Conservation (phyloP, 2,329 filamentous ascomycete species). For the Colletotrichum sp. region DNA sequence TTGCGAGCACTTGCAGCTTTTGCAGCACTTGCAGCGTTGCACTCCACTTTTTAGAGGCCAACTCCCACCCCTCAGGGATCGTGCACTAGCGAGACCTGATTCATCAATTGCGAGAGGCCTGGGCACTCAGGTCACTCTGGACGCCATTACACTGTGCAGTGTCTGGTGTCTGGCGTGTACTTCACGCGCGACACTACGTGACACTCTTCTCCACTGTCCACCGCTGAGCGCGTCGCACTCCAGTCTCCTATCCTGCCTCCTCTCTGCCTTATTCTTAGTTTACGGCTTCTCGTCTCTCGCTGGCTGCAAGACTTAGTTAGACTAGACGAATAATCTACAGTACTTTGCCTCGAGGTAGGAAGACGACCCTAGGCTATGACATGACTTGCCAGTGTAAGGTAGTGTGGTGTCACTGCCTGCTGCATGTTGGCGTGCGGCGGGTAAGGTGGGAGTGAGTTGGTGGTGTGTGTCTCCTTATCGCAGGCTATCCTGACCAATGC, state of each 20-base stretch:
- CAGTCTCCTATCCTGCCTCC: neutral
- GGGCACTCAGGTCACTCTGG: neutral
- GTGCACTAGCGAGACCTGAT: conserved; percentile 8
- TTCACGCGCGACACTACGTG: neutral
- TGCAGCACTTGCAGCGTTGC: neutral
- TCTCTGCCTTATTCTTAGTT: neutral
- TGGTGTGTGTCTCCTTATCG: neutral
- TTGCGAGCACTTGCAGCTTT: neutral
- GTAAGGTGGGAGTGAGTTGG: neutral
- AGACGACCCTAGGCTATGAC: neutral
- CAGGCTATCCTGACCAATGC: neutral
- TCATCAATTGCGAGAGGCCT: conserved; percentile 10
- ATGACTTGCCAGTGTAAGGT: neutral
- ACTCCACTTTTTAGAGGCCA: conserved; percentile 18
- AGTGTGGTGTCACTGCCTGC: neutral
- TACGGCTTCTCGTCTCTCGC: neutral
- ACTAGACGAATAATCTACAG: neutral
- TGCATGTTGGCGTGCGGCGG: neutral
- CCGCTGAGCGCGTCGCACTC: neutral
- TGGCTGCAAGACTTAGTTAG: neutral
- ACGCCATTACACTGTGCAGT: neutral
- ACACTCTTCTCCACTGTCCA: neutral
- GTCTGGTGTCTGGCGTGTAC: neutral
- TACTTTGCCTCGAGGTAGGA: neutral
- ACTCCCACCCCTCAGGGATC: neutral